These are phyloP conservation scores for Ampelomyces quisqualis DNA, from an alignment of 2,329 filamentous ascomycete genomes.

Conservation along the genomic window DNA sequence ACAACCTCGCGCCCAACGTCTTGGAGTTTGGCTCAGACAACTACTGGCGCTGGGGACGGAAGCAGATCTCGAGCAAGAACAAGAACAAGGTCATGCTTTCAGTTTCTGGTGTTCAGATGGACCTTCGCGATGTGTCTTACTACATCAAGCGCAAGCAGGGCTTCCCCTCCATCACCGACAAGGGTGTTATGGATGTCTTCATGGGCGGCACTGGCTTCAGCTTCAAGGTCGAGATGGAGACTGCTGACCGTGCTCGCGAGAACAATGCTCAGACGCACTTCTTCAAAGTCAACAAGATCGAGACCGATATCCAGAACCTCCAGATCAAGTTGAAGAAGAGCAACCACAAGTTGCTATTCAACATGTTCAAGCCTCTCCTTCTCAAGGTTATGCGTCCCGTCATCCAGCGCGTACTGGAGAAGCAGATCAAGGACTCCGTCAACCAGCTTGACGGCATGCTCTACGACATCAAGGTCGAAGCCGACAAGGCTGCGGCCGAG, in stretches of 20 bases:
- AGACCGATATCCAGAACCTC: constrained; percentile 77
- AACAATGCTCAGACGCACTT: constrained; percentile 72
- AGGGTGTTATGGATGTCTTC: constrained; percentile 83
- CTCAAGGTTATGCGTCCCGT: constrained; percentile 81
- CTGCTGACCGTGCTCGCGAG: constrained; percentile 61
- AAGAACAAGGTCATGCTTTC: constrained; percentile 84
- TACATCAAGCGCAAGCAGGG: constrained; percentile 94
- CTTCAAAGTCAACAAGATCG: constrained; percentile 90
- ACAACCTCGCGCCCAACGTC: constrained; percentile 94
- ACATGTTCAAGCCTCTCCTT: constrained; percentile 80
- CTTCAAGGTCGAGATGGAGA: constrained; percentile 88
- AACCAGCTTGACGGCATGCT: constrained; percentile 70
- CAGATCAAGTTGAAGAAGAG: constrained; percentile 91
- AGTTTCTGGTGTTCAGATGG: constrained; percentile 88
- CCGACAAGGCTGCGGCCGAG: constrained; percentile 68
- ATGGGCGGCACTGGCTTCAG: constrained; percentile 84
- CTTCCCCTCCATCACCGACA: constrained; percentile 84
- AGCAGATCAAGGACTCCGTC: constrained; percentile 82
- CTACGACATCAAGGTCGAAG: constrained; percentile 80
- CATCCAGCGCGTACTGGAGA: constrained; percentile 84
- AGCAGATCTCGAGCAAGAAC: constrained; percentile 76
- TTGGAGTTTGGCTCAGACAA: constrained; percentile 88
- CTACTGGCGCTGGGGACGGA: constrained; percentile 92
- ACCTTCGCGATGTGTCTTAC: constrained; percentile 76
- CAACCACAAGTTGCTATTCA: constrained; percentile 89